Percentiles rank a stretch among this genome's conserved stretches.
phyloP scores from a whole-genome alignment of 129 eudicot genomes.

The Pittosporum tobira region DNA sequence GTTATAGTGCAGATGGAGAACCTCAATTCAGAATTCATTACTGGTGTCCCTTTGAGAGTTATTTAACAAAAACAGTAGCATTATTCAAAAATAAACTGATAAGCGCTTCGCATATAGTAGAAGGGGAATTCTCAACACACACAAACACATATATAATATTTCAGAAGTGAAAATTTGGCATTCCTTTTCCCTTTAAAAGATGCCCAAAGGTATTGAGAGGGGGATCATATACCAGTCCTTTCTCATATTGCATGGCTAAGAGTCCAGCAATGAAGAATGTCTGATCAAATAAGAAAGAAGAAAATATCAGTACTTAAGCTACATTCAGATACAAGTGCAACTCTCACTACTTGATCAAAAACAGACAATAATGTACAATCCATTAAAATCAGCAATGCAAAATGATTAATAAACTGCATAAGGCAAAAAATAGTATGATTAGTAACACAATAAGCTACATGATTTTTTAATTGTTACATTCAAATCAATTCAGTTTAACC shows the following conservation, averaged over 20 bases:
- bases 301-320: slow-evolving; percentile 16
- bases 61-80: no score
- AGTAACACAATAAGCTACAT: background rate
- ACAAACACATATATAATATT: no score
- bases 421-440: background rate
- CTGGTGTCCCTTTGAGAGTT: no score
- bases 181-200: no score
- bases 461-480: background rate
- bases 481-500: background rate
- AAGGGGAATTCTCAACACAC: no score
- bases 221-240: slow-evolving; percentile 79
- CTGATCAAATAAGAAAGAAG: slow-evolving; percentile 44
- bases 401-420: background rate
- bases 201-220: background rate
- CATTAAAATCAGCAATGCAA: background rate
- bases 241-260: slow-evolving; percentile 90
- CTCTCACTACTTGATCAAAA: background rate
- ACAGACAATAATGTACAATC: background rate
- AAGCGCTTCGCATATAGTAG: background rate
- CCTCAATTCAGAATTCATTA: no score
- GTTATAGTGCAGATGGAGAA: no score
- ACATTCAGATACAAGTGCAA: slow-evolving; percentile 8
- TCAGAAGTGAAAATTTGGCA: no score
- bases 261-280: slow-evolving; percentile 98
- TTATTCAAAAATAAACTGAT: no score